phyloP scores from a whole-genome alignment of 2,329 filamentous ascomycete species.

The Teratosphaeria epicoccoides region DNA sequence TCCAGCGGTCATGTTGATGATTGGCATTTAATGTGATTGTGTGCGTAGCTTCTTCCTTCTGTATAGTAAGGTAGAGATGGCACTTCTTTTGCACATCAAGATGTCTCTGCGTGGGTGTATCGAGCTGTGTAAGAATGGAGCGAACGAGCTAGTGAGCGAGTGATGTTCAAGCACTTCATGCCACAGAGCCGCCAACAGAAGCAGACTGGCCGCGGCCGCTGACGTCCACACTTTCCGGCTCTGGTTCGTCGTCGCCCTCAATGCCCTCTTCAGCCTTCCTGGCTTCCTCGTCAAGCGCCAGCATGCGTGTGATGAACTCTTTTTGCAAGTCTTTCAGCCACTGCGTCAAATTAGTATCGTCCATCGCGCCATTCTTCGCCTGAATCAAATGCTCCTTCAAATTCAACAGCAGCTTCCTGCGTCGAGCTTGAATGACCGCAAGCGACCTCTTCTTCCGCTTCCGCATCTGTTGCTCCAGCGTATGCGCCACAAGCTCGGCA shows the following conservation, averaged over 20 bases:
- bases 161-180: not conserved
- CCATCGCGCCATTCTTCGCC: slow-evolving; percentile 53
- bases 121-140: not conserved
- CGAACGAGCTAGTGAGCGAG: too few relatives aligned
- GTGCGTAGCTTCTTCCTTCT: not conserved
- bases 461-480: slow-evolving; percentile 48
- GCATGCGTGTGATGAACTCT: slow-evolving; percentile 66
- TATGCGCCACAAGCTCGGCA: slow-evolving; percentile 56
- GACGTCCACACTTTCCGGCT: too few relatives aligned
- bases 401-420: slow-evolving; percentile 62
- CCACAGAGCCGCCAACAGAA: not conserved
- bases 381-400: slow-evolving; percentile 64
- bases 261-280: slow-evolving; percentile 4
- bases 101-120: too few relatives aligned
- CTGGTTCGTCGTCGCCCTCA: not conserved
- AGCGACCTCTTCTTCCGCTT: slow-evolving; percentile 47
- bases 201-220: not conserved
- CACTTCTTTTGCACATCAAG: not conserved
- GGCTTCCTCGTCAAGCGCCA: slow-evolving; percentile 46
- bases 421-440: slow-evolving; percentile 48
- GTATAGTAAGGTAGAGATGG: not conserved
- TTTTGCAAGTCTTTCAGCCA: slow-evolving; percentile 60
- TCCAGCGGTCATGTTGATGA: not conserved
- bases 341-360: slow-evolving; percentile 49
- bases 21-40: not conserved